phyloP scores from a whole-genome alignment of 2,329 filamentous ascomycete genomes.

The Alternaria gaisen region DNA sequence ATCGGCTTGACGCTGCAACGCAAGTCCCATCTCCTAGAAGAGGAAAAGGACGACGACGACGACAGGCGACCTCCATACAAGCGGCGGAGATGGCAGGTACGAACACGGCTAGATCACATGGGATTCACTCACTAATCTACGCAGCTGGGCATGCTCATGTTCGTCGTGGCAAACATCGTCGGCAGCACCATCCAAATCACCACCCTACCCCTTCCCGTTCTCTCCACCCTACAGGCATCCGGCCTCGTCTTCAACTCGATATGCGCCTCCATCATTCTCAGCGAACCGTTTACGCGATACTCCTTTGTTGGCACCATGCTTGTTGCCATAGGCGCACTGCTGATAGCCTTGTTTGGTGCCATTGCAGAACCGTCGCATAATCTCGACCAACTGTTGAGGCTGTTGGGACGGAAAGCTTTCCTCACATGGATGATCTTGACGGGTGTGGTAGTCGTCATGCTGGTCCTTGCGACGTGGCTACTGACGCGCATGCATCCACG shows the following conservation, averaged over 20 bases:
- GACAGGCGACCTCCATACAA: conserved; percentile 86
- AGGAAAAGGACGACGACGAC: conserved; percentile 85
- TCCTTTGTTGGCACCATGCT: conserved; percentile 90
- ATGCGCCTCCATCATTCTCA: conserved; percentile 90
- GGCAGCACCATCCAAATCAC: conserved; percentile 98
- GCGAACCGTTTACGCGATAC: conserved; percentile 92
- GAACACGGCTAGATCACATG: conserved; percentile 9
- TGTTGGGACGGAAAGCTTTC: conserved; percentile 79
- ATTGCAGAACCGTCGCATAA: conserved; percentile 93
- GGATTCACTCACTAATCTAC: conserved; percentile 21
- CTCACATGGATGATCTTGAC: conserved; percentile 89
- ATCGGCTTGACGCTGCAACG: conserved; percentile 94
- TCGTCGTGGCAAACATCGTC: conserved; percentile 90
- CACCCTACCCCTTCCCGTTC: conserved; percentile 88
- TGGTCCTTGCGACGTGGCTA: conserved; percentile 63
- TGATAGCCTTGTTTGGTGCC: conserved; percentile 94
- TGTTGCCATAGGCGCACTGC: conserved; percentile 84
- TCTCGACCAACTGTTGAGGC: conserved; percentile 78
- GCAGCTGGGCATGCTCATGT: conserved; percentile 90
- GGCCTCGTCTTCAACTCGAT: conserved; percentile 98
- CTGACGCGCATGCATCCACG: conserved; percentile 51
- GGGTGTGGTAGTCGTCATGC: conserved; percentile 72
- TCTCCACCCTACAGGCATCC: conserved; percentile 90
- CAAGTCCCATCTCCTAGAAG: conserved; percentile 97
- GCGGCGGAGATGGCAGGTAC: conserved; percentile 86